phyloP scores from a whole-genome alignment of 1,284 basidiomycete species.

The Uromyces viciae-fabae region DNA sequence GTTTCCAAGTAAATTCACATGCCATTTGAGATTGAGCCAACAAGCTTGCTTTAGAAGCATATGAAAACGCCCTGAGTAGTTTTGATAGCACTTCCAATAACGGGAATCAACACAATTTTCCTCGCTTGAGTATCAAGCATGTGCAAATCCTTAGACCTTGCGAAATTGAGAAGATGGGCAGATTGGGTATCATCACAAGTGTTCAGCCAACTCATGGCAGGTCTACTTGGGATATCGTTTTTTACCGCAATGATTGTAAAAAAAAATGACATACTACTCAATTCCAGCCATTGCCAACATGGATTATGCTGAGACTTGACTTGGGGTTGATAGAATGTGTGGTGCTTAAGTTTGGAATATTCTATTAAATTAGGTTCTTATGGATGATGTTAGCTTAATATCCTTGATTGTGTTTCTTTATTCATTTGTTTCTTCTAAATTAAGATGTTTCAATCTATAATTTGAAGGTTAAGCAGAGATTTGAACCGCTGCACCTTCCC shows the following conservation, averaged over 20 bases:
- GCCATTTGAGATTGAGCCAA: constrained; percentile 52
- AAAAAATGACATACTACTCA: too few species aligned
- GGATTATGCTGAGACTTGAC: constrained; percentile 50
- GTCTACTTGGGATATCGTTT: too few species aligned
- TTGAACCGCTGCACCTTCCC: too few species aligned
- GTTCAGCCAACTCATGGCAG: constrained; percentile 53
- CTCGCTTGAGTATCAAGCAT: constrained; percentile 50
- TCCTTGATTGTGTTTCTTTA: too few species aligned
- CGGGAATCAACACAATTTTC: not conserved
- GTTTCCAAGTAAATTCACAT: constrained; percentile 44
- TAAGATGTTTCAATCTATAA: too few species aligned
- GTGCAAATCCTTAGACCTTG: constrained; percentile 50
- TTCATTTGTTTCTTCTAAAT: too few species aligned
- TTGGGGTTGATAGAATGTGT: constrained; percentile 47
- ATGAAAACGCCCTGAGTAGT: constrained; percentile 47
- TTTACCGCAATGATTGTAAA: too few species aligned
- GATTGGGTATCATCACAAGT: constrained; percentile 50
- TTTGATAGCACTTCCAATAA: not conserved
- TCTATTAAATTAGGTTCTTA: constrained; percentile 45
- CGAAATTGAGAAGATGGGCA: constrained; percentile 48
- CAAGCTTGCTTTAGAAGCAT: constrained; percentile 51
- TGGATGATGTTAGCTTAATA: not conserved
- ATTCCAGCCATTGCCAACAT: constrained; percentile 49
- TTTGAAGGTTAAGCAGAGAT: too few species aligned
- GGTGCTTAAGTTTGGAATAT: constrained; percentile 52